Percentiles rank a stretch among this genome's conserved stretches.
These are phyloP conservation scores for Barnettozyma vustinii DNA, from an alignment of 805 yeast species.

Conservation along the genomic window DNA sequence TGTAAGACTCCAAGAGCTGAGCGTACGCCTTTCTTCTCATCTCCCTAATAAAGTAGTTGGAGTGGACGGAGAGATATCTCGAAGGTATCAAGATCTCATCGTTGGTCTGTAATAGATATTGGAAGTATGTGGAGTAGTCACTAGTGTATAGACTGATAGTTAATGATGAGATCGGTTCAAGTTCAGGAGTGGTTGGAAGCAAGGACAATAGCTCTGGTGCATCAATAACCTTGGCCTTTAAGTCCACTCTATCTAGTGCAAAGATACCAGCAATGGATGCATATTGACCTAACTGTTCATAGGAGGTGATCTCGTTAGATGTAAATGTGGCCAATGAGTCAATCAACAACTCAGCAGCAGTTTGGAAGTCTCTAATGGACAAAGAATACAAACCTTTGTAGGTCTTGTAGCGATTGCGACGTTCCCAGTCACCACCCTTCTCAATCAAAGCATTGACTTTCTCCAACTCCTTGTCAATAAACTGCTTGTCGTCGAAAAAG, in stretches of 20 bases:
- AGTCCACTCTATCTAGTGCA: slow-evolving; percentile 73
- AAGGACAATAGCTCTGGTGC: slow-evolving; percentile 89
- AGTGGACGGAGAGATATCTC: slow-evolving; percentile 68
- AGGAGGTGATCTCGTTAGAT: slow-evolving; percentile 81
- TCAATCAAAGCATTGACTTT: slow-evolving; percentile 74
- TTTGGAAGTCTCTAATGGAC: slow-evolving; percentile 80
- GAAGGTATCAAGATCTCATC: slow-evolving; percentile 62
- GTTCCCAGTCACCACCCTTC: slow-evolving; percentile 99
- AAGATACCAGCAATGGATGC: slow-evolving; percentile 87
- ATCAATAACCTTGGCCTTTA: slow-evolving; percentile 81
- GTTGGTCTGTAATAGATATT: slow-evolving; percentile 69
- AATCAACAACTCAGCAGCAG: slow-evolving; percentile 78
- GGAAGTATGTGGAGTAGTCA: slow-evolving; percentile 77
- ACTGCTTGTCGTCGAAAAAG: slow-evolving; percentile 72
- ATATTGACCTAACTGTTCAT: slow-evolving; percentile 84
- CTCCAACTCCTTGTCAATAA: slow-evolving; percentile 67
- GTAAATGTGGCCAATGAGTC: slow-evolving; percentile 95
- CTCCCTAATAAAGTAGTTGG: slow-evolving; percentile 82
- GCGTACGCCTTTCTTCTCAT: slow-evolving; percentile 93
- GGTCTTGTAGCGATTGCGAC: slow-evolving; percentile 90
- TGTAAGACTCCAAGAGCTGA: slow-evolving; percentile 90
- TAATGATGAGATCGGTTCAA: slow-evolving; percentile 77
- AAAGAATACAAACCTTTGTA: slow-evolving; percentile 79
- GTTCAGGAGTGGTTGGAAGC: slow-evolving; percentile 58
- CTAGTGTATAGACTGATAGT: slow-evolving; percentile 85